Conservation (phyloP, 2,329 filamentous ascomycete genomes). For the Endoconidiophora laricicola region DNA sequence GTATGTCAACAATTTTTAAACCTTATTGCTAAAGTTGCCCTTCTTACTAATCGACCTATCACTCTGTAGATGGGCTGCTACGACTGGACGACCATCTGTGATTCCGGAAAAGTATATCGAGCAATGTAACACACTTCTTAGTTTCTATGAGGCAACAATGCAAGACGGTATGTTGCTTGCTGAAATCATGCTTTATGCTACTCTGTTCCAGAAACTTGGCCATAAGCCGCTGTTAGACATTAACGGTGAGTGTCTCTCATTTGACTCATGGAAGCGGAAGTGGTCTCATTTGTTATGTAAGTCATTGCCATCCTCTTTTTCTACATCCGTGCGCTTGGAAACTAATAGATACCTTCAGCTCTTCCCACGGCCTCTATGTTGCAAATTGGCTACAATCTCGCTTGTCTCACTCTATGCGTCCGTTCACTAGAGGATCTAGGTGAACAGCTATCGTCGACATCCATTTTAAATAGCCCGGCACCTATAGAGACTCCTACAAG, state of each 20-base stretch:
- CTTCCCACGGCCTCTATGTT: constrained; percentile 11
- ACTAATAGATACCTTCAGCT: constrained; percentile 1
- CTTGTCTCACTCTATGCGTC: constrained; percentile 11
- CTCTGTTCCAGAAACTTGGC: constrained; percentile 22
- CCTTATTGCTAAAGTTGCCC: not conserved
- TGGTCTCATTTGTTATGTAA: constrained; percentile 12
- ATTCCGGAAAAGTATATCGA: constrained; percentile 23
- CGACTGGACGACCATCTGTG: constrained; percentile 24
- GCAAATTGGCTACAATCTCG: constrained; percentile 12
- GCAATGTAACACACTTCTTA: constrained; percentile 24
- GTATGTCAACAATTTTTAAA: constrained; percentile 12
- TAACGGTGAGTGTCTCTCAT: constrained; percentile 15
- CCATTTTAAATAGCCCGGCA: constrained; percentile 6
- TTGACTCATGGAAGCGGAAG: constrained; percentile 11
- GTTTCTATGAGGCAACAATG: constrained; percentile 25
- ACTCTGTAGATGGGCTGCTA: constrained; percentile 23
- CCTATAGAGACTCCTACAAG: constrained; percentile 10
- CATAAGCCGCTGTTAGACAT: constrained; percentile 19
- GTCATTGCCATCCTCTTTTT: not conserved
- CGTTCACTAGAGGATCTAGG: constrained; percentile 11
- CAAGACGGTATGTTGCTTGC: constrained; percentile 25
- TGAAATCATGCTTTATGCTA: constrained; percentile 23
- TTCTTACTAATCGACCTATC: not conserved
- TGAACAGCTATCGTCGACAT: constrained; percentile 9
- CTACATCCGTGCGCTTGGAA: not conserved